Evolutionary conservation across 2,329 filamentous ascomycete species (phyloP), one percentile per base, ranked within the genome.

Genomic region (Scolecobasidium constrictum): DNA sequence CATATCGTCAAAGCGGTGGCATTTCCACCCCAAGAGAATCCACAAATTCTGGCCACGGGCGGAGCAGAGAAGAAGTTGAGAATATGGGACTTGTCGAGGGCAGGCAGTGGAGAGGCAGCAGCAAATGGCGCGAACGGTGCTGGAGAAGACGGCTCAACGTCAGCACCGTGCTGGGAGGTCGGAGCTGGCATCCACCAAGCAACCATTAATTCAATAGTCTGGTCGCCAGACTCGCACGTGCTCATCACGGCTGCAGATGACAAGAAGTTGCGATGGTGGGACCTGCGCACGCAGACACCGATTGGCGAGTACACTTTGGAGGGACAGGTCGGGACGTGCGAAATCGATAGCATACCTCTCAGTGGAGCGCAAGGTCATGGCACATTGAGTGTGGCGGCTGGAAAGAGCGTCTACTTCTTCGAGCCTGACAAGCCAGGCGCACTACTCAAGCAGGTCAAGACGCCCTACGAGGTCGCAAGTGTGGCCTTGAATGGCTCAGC

Each of bases 61-160:
- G 92, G 92, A 19, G 85, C 85, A 68, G 92, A 98, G 66, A 96
- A 95, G 73, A 95, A 92, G 64, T 75, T 98, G 41, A 85, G 90
- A 42, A 82, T 98, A 49, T 98, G 92, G 57, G 90, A 96, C 54
- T 70, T 98, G 13, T 77, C 77, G 13, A 77, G 79, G 47, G 69
- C 74, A 42, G 23, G 20, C 17, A 37, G 19, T n/a, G 11, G 16
- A 18, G 17, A 3, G 40, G 44, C 31, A 33, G 45, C 40, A 17
- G 38, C 42, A 13, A 43, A 43, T 34, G 38, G 42, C 15, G 41
- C 46, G 17, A 47, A 47, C 34, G 40, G 44, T 7, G 19, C 42
- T 20, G 53, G 22, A 49, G 58, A 57, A 20, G 52, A 52, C 11
- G 49, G 58, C 31, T 54, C 58, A 26, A 59, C 69, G 33, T 65